Conservation (phyloP, 2,329 filamentous ascomycete genomes). For the Rugonectria rugulosa region DNA sequence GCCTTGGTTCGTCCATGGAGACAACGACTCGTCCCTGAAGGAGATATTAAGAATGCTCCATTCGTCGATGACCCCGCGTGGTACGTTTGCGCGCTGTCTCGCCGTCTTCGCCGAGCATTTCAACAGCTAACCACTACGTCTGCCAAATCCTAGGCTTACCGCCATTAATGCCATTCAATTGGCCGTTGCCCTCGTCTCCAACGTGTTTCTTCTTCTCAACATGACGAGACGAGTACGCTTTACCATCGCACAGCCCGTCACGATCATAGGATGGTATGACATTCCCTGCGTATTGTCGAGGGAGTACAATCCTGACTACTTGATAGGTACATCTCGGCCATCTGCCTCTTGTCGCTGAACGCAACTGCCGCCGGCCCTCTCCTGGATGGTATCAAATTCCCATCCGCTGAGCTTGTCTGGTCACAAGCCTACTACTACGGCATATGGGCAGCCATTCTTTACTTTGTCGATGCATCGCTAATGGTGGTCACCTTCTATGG, state of each 20-base stretch:
- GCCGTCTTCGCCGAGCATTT: neutral
- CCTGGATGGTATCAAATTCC: slow-evolving; percentile 43
- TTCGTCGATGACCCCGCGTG: slow-evolving; percentile 75
- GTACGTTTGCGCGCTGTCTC: slow-evolving; percentile 47
- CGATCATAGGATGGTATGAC: slow-evolving; percentile 79
- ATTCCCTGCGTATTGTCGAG: neutral
- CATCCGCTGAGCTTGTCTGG: slow-evolving; percentile 63
- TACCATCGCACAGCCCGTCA: slow-evolving; percentile 81
- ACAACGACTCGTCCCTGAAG: slow-evolving; percentile 58
- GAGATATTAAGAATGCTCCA: slow-evolving; percentile 55
- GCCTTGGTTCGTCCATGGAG: slow-evolving; percentile 85
- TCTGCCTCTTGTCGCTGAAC: slow-evolving; percentile 72
- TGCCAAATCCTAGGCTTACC: slow-evolving; percentile 64
- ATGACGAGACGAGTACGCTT: slow-evolving; percentile 85
- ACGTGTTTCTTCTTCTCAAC: slow-evolving; percentile 84
- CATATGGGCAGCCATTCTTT: slow-evolving; percentile 79
- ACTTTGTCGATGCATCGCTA: slow-evolving; percentile 79
- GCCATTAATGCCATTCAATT: slow-evolving; percentile 81
- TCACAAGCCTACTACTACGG: slow-evolving; percentile 90
- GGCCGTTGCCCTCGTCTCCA: slow-evolving; percentile 77
- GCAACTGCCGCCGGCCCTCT: slow-evolving; percentile 71
- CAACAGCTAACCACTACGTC: neutral
- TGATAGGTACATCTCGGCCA: slow-evolving; percentile 61
- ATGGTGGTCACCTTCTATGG: slow-evolving; percentile 83
- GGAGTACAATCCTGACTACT: neutral